Conservation (phyloP, 306 rosid genomes). For the Cucurbita argyrosperma region DNA sequence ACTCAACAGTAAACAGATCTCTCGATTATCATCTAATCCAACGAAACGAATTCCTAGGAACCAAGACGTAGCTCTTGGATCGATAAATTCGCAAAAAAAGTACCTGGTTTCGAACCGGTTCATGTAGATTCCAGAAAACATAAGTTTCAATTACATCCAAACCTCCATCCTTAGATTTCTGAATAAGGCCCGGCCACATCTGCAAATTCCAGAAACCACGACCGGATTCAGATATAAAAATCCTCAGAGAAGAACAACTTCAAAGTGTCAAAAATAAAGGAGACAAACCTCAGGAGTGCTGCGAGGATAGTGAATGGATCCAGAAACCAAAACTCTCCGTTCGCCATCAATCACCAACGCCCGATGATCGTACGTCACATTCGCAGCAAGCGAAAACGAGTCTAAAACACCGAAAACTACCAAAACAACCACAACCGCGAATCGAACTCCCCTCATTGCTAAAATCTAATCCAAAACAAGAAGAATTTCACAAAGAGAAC, state of each 20-base stretch:
- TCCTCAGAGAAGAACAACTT: background rate
- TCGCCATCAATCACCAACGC: constrained; percentile 74
- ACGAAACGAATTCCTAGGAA: background rate
- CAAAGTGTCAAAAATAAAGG: background rate
- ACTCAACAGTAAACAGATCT: background rate
- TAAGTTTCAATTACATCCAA: constrained; percentile 86
- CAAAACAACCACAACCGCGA: constrained; percentile 15
- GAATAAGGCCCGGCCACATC: constrained; percentile 97
- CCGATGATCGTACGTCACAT: constrained; percentile 72
- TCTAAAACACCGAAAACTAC: constrained; percentile 28
- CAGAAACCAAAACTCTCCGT: constrained; percentile 61
- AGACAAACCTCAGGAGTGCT: constrained; percentile 69
- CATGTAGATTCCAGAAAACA: constrained; percentile 84
- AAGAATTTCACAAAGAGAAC: background rate
- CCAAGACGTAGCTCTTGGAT: background rate
- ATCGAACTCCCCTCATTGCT: constrained; percentile 28
- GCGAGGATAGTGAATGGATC: constrained; percentile 94
- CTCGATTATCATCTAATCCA: constrained; percentile 5
- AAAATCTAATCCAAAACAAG: background rate
- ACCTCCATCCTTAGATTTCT: constrained; percentile 90
- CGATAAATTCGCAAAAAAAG: background rate
- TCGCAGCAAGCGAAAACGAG: constrained; percentile 24
- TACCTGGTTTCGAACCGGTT: constrained; percentile 72
- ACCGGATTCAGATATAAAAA: background rate
- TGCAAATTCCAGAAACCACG: constrained; percentile 15